These are phyloP conservation scores for Talaromyces atroroseus DNA, from an alignment of 2,329 filamentous ascomycete genomes.

Conservation along the genomic window DNA sequence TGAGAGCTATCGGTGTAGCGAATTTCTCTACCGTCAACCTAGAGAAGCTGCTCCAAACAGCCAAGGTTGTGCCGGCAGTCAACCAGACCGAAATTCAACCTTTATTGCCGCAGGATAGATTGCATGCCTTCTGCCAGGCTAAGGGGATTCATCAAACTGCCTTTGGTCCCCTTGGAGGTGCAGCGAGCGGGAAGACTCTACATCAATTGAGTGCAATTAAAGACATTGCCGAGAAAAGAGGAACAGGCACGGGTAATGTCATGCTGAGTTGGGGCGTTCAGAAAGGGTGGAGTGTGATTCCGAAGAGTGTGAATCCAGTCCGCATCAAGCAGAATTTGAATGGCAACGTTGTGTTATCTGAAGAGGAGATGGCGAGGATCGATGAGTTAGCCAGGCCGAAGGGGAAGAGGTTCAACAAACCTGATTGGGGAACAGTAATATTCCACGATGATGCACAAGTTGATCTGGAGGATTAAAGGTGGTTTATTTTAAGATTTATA, in stretches of 20 bases:
- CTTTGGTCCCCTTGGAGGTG: conserved; percentile 52
- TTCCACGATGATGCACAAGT: conserved; percentile 21
- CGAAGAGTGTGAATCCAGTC: conserved; percentile 43
- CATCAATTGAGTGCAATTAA: conserved; percentile 49
- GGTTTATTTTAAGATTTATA: no score
- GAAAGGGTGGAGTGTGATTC: conserved; percentile 47
- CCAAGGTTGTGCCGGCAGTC: conserved; percentile 24
- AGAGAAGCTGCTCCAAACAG: conserved; percentile 21
- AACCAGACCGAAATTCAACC: conserved; percentile 33
- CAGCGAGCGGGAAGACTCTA: conserved; percentile 57
- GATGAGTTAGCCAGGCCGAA: conserved; percentile 13
- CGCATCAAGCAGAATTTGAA: conserved; percentile 47
- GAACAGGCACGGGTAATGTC: conserved; percentile 55
- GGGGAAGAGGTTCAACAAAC: conserved; percentile 20
- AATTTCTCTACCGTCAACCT: conserved; percentile 30
- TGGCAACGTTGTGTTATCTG: conserved; percentile 15
- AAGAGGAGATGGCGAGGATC: conserved; percentile 14
- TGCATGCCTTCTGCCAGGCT: conserved; percentile 27
- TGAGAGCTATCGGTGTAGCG: conserved; percentile 27
- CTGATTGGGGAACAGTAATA: conserved; percentile 20
- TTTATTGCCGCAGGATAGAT: conserved; percentile 26
- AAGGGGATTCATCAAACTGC: conserved; percentile 35
- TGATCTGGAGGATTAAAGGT: conserved; percentile 20
- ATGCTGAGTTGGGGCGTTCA: conserved; percentile 47
- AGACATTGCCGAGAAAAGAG: conserved; percentile 53